These are phyloP conservation scores for Saturnispora kantuleensis DNA, from an alignment of 805 yeast genomes.

Conservation along the genomic window DNA sequence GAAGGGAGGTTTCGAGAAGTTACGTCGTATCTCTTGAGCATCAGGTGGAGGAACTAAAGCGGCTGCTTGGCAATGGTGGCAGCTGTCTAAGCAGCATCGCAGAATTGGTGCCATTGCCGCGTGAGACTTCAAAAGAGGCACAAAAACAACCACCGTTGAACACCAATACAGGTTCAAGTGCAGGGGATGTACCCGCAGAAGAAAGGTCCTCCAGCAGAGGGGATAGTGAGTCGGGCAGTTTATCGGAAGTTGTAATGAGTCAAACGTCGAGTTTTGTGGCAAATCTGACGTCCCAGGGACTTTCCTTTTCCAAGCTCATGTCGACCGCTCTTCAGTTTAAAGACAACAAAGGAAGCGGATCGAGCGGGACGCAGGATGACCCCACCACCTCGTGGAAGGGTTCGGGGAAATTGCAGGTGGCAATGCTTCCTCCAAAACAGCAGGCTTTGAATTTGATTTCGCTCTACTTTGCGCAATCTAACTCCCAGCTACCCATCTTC, in stretches of 20 bases:
- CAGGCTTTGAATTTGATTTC: conserved; percentile 59
- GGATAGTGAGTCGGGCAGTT: neutral
- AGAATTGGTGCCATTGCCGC: too few relatives aligned
- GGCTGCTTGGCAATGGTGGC: conserved; percentile 24
- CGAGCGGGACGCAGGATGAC: conserved; percentile 1
- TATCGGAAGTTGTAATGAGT: neutral
- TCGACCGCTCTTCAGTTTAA: conserved; percentile 65
- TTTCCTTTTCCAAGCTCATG: conserved; percentile 68
- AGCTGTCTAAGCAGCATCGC: neutral
- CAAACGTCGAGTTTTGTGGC: neutral
- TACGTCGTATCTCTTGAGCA: conserved; percentile 67
- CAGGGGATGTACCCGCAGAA: too few relatives aligned
- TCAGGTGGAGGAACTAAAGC: conserved; percentile 47
- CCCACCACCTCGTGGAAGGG: conserved; percentile 8
- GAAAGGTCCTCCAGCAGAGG: too few relatives aligned
- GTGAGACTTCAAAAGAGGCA: too few relatives aligned
- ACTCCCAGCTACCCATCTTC: conserved; percentile 73
- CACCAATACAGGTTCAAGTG: too few relatives aligned
- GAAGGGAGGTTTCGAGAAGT: conserved; percentile 75
- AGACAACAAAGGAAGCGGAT: neutral
- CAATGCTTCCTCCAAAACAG: conserved; percentile 56
- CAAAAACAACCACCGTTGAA: too few relatives aligned
- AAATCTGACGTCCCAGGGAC: conserved; percentile 27
- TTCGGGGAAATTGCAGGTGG: conserved; percentile 24
- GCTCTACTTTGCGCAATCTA: conserved; percentile 66